phyloP scores from a whole-genome alignment of 495 filamentous ascomycete genomes.

The Margaritispora aquatica region DNA sequence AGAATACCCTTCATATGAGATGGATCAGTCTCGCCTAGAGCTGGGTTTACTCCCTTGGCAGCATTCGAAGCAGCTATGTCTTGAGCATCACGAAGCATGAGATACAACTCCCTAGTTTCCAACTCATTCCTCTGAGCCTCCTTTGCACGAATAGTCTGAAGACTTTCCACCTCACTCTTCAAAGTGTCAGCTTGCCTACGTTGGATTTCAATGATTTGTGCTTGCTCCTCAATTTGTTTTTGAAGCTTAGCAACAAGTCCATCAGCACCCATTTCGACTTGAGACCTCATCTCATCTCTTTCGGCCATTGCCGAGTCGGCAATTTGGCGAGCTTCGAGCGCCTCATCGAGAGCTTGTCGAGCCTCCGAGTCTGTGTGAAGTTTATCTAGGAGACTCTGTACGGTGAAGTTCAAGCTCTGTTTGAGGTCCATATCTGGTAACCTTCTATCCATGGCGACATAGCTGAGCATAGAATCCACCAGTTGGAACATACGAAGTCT shows the following conservation, averaged over 20 bases:
- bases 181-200: conserved; percentile 76
- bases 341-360: conserved; percentile 83
- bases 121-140: conserved; percentile 93
- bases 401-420: conserved; percentile 94
- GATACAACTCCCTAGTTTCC: conserved; percentile 92
- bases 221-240: conserved; percentile 87
- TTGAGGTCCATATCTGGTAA: conserved; percentile 96
- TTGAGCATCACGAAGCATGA: conserved; percentile 97
- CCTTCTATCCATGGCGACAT: conserved; percentile 96
- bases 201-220: conserved; percentile 82
- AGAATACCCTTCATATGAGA: conserved; percentile 86
- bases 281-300: conserved; percentile 91
- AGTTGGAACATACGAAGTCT: conserved; percentile 95
- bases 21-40: conserved; percentile 54
- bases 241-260: conserved; percentile 91
- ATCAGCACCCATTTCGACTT: conserved; percentile 88
- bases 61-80: conserved; percentile 87
- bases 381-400: conserved; percentile 89
- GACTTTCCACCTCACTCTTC: conserved; percentile 81
- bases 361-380: conserved; percentile 96
- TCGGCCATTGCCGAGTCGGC: conserved; percentile 94
- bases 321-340: conserved; percentile 79
- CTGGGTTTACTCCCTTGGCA: conserved; percentile 56
- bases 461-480: conserved; percentile 95
- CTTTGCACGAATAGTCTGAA: conserved; percentile 80